Conservation (phyloP, 2,329 filamentous ascomycete species). For the Davidsoniella australis region DNA sequence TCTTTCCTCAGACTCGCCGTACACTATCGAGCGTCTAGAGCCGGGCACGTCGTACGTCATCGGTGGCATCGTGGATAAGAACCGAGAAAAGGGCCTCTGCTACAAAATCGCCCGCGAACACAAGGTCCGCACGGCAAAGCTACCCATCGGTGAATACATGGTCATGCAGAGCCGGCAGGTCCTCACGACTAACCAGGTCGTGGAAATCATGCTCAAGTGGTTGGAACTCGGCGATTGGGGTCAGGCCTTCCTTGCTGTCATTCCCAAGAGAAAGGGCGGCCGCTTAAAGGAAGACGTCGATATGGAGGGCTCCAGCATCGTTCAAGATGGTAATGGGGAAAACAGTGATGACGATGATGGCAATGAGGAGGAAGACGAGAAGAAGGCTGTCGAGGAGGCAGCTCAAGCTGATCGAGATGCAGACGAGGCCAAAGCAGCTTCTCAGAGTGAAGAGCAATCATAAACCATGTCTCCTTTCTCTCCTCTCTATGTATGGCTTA, state of each 20-base stretch:
- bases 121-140: conserved; percentile 70
- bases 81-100: conserved; percentile 87
- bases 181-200: conserved; percentile 84
- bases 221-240: conserved; percentile 84
- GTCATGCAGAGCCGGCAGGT: conserved; percentile 76
- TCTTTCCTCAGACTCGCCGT: conserved; percentile 76
- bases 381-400: conserved; percentile 9
- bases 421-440: not conserved
- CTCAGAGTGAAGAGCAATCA: not conserved
- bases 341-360: conserved; percentile 16
- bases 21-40: conserved; percentile 67
- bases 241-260: conserved; percentile 68
- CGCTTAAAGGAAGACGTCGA: conserved; percentile 32
- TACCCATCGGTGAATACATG: conserved; percentile 93
- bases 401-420: conserved; percentile 8
- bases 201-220: conserved; percentile 93
- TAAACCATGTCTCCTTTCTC: not conserved
- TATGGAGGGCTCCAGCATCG: conserved; percentile 12
- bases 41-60: conserved; percentile 86
- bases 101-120: conserved; percentile 60
- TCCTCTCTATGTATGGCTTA: not conserved
- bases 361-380: conserved; percentile 7
- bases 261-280: conserved; percentile 80
- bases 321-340: conserved; percentile 17
- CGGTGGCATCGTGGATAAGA: conserved; percentile 88